Base-by-base conservation (phyloP, 495 filamentous ascomycete species). In the Xylaria sp. region DNA sequence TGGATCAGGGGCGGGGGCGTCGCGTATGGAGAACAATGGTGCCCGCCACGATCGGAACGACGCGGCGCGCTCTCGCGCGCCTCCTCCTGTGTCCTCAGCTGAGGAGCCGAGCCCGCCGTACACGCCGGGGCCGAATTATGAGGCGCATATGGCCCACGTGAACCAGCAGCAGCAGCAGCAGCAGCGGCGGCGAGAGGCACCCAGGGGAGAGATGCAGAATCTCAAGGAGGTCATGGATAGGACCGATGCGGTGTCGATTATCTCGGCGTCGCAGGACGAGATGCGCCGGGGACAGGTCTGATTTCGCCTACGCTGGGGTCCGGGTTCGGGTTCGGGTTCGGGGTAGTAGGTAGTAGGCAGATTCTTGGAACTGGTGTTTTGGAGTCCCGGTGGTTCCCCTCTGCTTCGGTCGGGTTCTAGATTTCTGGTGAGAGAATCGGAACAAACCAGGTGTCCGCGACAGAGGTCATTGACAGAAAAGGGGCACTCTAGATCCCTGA, bases 201-300 rank as follows among this genome's bases (percentile, higher is more conserved):
- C n/a, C 17, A 9, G 44, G n/a, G 40, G 31, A 19, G 44, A 24
- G 1, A 61, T 33, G 40, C 53, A 37, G 35, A 46, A 14, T 24
- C 48, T 43, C 5, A 61, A 63, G 48, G 57, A 35, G 35, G 44
- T 5, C 35, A 43, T 41, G 58, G 58, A 24, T 2, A 12, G 31
- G 8, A 55, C 21, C 8, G 68, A 70, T 17, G 8, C 31, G 11
- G 67, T 61, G 43, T 37, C 67, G 21, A 35, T 63, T 11, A 19
- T 53, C 4, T 26, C 59, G 44, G 44, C 44, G 35, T 29, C 33
- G n/a, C 31, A 19, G 0, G 59, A 43, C n/a, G 68, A 70, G 35
- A 70, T 70, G 68, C 35, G 46, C 17, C 35, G 68, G 35, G 68
- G 68, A 11, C 68, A 70, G 46, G 68, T 70, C n/a, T 67, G n/a